Evolutionary conservation across 495 filamentous ascomycete genomes (phyloP).

Genomic region (Lichenothelia convexa): DNA sequence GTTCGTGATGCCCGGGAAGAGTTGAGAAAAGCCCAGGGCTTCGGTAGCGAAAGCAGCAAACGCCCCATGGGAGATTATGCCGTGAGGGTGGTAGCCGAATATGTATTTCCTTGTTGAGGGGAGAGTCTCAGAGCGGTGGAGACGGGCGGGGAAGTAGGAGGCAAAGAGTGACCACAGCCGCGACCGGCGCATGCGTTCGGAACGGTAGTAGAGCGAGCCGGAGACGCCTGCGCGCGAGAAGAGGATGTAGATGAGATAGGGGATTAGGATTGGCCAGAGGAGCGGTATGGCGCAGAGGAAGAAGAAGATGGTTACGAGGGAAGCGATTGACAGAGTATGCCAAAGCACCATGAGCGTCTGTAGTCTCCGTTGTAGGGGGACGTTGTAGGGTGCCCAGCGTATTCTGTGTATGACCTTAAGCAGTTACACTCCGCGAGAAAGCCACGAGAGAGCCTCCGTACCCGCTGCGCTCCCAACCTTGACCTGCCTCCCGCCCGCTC

Average conservation of each 20-base stretch:
- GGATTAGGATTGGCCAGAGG: slow-evolving; percentile 78
- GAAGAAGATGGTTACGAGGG: slow-evolving; percentile 66
- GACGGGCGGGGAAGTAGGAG: slow-evolving; percentile 72
- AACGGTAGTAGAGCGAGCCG: slow-evolving; percentile 55
- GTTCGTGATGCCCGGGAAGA: slow-evolving; percentile 94
- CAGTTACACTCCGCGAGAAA: neutral
- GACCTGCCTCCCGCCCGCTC: slow-evolving; percentile 19
- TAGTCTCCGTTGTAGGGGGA: slow-evolving; percentile 67
- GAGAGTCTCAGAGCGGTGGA: slow-evolving; percentile 69
- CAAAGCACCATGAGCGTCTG: slow-evolving; percentile 75
- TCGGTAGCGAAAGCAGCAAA: slow-evolving; percentile 88
- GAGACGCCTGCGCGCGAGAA: slow-evolving; percentile 58
- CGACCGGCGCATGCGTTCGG: slow-evolving; percentile 51
- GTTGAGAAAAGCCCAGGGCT: slow-evolving; percentile 65
- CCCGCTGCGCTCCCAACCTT: slow-evolving; percentile 18
- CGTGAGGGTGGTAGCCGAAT: slow-evolving; percentile 94
- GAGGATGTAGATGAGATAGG: slow-evolving; percentile 70
- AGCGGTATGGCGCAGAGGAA: slow-evolving; percentile 79
- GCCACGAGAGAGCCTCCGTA: slow-evolving; percentile 1
- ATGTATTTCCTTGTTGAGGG: slow-evolving; percentile 83
- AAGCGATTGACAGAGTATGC: slow-evolving; percentile 67
- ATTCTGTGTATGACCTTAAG: slow-evolving; percentile 29
- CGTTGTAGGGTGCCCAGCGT: slow-evolving; percentile 71
- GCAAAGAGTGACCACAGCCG: slow-evolving; percentile 76
- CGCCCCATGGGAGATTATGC: slow-evolving; percentile 89